A percentile compares a stretch with the other conserved stretches of the same genome.
Evolutionary conservation across 2,329 filamentous ascomycete genomes (phyloP).

Genomic region (Sclerotinia nivalis): DNA sequence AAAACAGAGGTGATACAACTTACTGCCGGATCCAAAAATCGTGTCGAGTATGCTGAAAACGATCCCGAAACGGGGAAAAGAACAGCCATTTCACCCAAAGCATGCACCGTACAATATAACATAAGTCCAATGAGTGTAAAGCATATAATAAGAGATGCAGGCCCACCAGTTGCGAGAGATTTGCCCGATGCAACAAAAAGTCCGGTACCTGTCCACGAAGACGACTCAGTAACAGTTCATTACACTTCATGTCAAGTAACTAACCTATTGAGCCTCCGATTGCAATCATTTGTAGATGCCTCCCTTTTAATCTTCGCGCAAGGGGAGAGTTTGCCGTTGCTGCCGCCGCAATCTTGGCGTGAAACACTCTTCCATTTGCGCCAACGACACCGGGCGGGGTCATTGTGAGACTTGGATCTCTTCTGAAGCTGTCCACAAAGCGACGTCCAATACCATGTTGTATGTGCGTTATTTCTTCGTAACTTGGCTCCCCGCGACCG

Average conservation of each 20-base stretch:
- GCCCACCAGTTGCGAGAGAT: constrained; percentile 71
- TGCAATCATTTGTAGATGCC: constrained; percentile 96
- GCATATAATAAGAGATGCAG: constrained; percentile 75
- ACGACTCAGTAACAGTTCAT: neutral
- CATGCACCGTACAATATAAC: constrained; percentile 90
- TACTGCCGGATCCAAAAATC: constrained; percentile 81
- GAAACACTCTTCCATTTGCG: constrained; percentile 47
- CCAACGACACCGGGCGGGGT: constrained; percentile 46
- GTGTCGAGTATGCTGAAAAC: constrained; percentile 87
- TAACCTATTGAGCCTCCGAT: constrained; percentile 87
- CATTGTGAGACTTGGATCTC: constrained; percentile 47
- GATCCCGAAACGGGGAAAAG: constrained; percentile 88
- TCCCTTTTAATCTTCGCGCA: constrained; percentile 73
- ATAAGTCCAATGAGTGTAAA: constrained; percentile 79
- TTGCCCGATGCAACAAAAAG: constrained; percentile 82
- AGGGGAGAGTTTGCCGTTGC: constrained; percentile 73
- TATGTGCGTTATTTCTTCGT: constrained; percentile 33
- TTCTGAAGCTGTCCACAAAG: constrained; percentile 37
- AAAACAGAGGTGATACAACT: neutral
- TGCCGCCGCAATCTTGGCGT: constrained; percentile 61
- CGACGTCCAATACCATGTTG: constrained; percentile 28
- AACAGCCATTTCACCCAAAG: constrained; percentile 87
- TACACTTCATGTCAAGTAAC: constrained; percentile 23
- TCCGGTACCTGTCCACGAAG: constrained; percentile 61
- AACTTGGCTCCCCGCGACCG: constrained; percentile 31